Conservation (phyloP, 2,329 filamentous ascomycete genomes). For the Diplocarpon mali region DNA sequence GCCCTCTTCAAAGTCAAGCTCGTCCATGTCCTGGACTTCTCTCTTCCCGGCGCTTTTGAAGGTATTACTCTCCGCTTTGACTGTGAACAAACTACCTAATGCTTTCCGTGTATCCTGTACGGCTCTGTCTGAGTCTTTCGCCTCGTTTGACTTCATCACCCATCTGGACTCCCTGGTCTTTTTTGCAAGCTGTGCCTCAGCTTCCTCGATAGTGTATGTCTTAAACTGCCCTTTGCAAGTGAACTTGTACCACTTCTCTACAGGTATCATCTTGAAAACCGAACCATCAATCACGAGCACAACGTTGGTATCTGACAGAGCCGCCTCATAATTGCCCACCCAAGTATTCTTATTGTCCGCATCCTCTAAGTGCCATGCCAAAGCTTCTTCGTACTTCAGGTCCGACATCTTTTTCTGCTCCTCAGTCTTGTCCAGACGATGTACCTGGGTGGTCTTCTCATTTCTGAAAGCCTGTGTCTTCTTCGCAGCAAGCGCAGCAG, state of each 20-base stretch:
- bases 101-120: conserved; percentile 43
- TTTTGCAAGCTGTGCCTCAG: conserved; percentile 72
- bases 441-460: conserved; percentile 81
- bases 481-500: conserved; percentile 24
- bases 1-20: conserved; percentile 55
- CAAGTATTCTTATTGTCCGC: conserved; percentile 92
- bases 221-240: conserved; percentile 70
- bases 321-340: conserved; percentile 83
- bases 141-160: conserved; percentile 59
- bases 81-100: conserved; percentile 37
- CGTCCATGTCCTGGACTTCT: conserved; percentile 60
- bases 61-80: conserved; percentile 59
- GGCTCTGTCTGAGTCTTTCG: conserved; percentile 44
- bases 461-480: conserved; percentile 54
- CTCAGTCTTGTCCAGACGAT: conserved; percentile 62
- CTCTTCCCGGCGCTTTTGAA: conserved; percentile 48
- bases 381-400: conserved; percentile 82
- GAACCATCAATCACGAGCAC: conserved; percentile 61
- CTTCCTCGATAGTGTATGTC: conserved; percentile 69
- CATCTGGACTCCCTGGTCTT: conserved; percentile 69
- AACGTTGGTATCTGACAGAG: conserved; percentile 75
- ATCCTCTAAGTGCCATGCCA: conserved; percentile 95
- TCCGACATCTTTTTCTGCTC: conserved; percentile 59
- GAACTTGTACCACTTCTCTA: conserved; percentile 95
- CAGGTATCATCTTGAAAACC: conserved; percentile 73